Conservation (phyloP, 2,329 filamentous ascomycete species). For the Claviceps sp. region DNA sequence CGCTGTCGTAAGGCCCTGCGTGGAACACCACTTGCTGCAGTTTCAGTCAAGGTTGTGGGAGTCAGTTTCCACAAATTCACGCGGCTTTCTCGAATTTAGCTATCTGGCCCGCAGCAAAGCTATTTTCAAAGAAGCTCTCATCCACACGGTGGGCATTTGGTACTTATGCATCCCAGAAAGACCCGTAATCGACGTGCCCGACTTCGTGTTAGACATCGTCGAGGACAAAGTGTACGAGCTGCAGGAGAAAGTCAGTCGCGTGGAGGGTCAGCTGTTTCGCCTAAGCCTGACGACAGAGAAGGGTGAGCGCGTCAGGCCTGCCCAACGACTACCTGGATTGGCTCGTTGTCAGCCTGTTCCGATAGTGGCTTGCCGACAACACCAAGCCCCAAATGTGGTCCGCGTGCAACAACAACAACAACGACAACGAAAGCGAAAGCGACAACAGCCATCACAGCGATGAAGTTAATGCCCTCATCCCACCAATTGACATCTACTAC, state of each 20-base stretch:
- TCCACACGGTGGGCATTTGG: conserved; percentile 93
- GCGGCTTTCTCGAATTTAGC: conserved; percentile 66
- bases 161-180: conserved; percentile 63
- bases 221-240: conserved; percentile 92
- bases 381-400: conserved; percentile 53
- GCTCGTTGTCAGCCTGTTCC: conserved; percentile 75
- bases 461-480: too few species aligned
- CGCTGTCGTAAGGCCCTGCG: conserved; percentile 71
- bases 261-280: conserved; percentile 73
- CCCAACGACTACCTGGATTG: conserved; percentile 76
- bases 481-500: too few species aligned
- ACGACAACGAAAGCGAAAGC: too few species aligned
- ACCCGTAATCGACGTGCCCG: conserved; percentile 59
- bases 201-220: conserved; percentile 71
- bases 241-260: conserved; percentile 64
- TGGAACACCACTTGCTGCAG: conserved; percentile 86
- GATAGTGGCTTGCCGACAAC: conserved; percentile 87
- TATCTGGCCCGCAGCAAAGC: conserved; percentile 74
- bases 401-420: conserved; percentile 13
- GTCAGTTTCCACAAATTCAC: conserved; percentile 91
- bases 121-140: conserved; percentile 75
- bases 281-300: conserved; percentile 64
- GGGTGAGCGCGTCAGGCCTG: conserved; percentile 71
- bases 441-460: too few species aligned
- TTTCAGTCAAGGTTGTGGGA: conserved; percentile 89